Evolutionary conservation across 176 grass and related monocot genomes (phyloP).

Genomic region (barley (Hordeum vulgare)): MorexV3_pseudomolecules_assembly NC_058518.1:70163245-70163744

Average conservation of each 20-base stretch:
- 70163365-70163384: too few relatives aligned
- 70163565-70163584: neutral
- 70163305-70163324: too few relatives aligned
- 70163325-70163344: too few relatives aligned
- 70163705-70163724: constrained; percentile 86
- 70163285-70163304: too few relatives aligned
- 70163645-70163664: constrained; percentile 95
- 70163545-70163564: neutral
- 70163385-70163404: too few relatives aligned
- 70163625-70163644: constrained; percentile 70
- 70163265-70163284: too few relatives aligned
- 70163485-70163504: neutral
- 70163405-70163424: neutral
- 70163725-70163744: constrained; percentile 72
- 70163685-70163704: constrained; percentile 84
- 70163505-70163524: neutral
- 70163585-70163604: neutral
- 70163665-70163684: constrained; percentile 91
- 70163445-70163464: neutral
- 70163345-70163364: too few relatives aligned
- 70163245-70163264: too few relatives aligned
- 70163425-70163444: neutral
- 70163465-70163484: neutral
- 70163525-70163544: neutral
- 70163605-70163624: neutral